These are phyloP conservation scores for Hymenoscyphus linearis DNA, from an alignment of 2,329 filamentous ascomycete genomes.

Conservation along the genomic window DNA sequence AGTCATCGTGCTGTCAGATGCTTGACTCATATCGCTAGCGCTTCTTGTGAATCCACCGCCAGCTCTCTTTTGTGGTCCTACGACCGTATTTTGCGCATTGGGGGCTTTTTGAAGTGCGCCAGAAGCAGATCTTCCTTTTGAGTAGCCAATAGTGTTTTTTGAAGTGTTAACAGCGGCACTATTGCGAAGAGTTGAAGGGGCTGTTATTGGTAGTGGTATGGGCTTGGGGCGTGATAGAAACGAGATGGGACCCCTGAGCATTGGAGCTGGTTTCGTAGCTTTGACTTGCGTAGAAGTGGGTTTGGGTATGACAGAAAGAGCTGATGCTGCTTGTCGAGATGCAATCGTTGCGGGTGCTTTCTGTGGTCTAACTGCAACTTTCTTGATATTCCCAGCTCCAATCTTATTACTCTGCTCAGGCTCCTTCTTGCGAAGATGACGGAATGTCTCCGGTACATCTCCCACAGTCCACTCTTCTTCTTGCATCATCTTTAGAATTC, in stretches of 20 bases:
- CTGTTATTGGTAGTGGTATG: slow-evolving; percentile 39
- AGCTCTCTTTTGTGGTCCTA: slow-evolving; percentile 6
- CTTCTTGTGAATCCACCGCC: slow-evolving; percentile 19
- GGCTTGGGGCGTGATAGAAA: slow-evolving; percentile 37
- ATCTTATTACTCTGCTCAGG: slow-evolving; percentile 11
- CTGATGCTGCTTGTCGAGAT: slow-evolving; percentile 50
- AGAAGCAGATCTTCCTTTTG: slow-evolving; percentile 60
- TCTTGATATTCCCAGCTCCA: slow-evolving; percentile 17
- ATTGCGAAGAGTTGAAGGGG: slow-evolving; percentile 49
- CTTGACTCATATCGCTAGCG: slow-evolving; percentile 34
- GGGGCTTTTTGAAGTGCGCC: slow-evolving; percentile 30
- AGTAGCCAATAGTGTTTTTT: slow-evolving; percentile 79
- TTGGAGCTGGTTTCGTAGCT: slow-evolving; percentile 29
- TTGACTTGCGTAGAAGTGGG: slow-evolving; percentile 19
- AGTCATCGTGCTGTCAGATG: slow-evolving; percentile 43
- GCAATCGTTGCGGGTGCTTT: slow-evolving; percentile 45
- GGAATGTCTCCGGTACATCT: slow-evolving; percentile 46
- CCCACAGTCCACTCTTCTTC: slow-evolving; percentile 55
- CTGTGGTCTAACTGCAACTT: slow-evolving; percentile 15
- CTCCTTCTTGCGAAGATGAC: slow-evolving; percentile 28
- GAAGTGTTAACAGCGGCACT: slow-evolving; percentile 63
- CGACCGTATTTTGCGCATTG: slow-evolving; percentile 4
- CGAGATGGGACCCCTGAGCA: slow-evolving; percentile 34
- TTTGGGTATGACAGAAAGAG: slow-evolving; percentile 41
- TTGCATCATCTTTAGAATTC: slow-evolving; percentile 62